phyloP scores from a whole-genome alignment of 2,329 filamentous ascomycete species.

The Emergomyces africanus region DNA sequence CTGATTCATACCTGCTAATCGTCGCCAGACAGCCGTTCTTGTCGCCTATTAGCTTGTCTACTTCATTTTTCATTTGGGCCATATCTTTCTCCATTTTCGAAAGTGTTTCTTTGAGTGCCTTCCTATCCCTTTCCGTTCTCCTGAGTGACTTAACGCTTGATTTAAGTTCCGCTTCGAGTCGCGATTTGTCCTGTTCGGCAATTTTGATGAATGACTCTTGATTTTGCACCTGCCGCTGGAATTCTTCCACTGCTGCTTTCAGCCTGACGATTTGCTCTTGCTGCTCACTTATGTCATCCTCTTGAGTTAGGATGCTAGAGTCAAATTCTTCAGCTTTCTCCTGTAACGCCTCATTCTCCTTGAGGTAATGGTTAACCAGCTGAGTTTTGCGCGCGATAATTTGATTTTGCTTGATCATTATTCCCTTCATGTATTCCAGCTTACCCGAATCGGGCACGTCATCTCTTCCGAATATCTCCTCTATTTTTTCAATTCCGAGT shows the following conservation, averaged over 20 bases:
- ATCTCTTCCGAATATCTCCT: not conserved
- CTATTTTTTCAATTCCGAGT: not conserved
- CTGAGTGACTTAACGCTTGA: not conserved
- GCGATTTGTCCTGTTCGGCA: not conserved
- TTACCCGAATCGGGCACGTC: not conserved
- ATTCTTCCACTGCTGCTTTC: not conserved
- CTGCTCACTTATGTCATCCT: not conserved
- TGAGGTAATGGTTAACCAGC: not conserved
- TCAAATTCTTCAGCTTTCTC: not conserved
- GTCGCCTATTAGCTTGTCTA: conserved; percentile 4
- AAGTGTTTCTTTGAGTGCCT: not conserved
- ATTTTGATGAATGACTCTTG: not conserved
- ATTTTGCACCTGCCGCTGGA: not conserved
- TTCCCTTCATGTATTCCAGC: not conserved
- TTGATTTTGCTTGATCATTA: not conserved
- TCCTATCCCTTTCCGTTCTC: not conserved
- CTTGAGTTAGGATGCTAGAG: not conserved
- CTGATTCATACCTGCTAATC: conserved; percentile 1
- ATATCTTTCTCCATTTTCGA: not conserved
- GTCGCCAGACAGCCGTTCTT: not conserved
- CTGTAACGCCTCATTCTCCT: not conserved
- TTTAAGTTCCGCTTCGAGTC: not conserved
- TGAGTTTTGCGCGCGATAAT: not conserved
- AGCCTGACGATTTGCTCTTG: not conserved
- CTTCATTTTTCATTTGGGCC: not conserved